Percentiles rank a stretch among this genome's conserved stretches.
These are phyloP conservation scores for Chytriomyces hyalinus DNA, from an alignment of 192 early-diverging fungal genomes.

Conservation along the genomic window DNA sequence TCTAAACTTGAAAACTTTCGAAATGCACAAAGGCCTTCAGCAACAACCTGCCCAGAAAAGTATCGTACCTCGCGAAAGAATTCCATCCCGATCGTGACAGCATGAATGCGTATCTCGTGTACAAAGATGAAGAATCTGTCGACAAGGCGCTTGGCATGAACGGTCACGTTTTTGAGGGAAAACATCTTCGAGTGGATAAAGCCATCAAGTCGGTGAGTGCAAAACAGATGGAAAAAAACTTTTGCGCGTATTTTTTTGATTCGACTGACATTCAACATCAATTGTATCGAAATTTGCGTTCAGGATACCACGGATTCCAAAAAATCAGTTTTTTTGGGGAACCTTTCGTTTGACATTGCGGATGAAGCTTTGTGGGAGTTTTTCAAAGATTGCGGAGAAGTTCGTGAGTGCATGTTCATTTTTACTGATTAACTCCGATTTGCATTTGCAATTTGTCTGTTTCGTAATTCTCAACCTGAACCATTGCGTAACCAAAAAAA, in stretches of 20 bases:
- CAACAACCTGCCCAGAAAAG: constrained; percentile 73
- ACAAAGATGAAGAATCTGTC: constrained; percentile 61
- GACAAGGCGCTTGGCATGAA: constrained; percentile 73
- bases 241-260: background rate
- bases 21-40: constrained; percentile 56
- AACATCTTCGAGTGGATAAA: constrained; percentile 86
- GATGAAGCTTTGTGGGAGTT: constrained; percentile 53
- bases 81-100: constrained; percentile 84
- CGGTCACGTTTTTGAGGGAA: constrained; percentile 79
- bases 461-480: too few relatives aligned
- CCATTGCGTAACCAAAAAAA: too few relatives aligned
- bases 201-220: constrained; percentile 11
- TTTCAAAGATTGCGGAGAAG: constrained; percentile 56
- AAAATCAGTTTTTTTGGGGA: constrained; percentile 67
- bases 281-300: background rate
- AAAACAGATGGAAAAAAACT: background rate
- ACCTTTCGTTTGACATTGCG: constrained; percentile 58
- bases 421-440: background rate
- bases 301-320: constrained; percentile 72
- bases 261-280: background rate
- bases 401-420: constrained; percentile 39
- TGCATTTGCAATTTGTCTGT: background rate
- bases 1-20: constrained; percentile 9
- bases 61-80: constrained; percentile 81
- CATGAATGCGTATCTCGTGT: constrained; percentile 93